Evolutionary conservation across 2,329 filamentous ascomycete genomes (phyloP), one percentile per base, ranked within the genome.

Genomic region (Claviceps sp.): DNA sequence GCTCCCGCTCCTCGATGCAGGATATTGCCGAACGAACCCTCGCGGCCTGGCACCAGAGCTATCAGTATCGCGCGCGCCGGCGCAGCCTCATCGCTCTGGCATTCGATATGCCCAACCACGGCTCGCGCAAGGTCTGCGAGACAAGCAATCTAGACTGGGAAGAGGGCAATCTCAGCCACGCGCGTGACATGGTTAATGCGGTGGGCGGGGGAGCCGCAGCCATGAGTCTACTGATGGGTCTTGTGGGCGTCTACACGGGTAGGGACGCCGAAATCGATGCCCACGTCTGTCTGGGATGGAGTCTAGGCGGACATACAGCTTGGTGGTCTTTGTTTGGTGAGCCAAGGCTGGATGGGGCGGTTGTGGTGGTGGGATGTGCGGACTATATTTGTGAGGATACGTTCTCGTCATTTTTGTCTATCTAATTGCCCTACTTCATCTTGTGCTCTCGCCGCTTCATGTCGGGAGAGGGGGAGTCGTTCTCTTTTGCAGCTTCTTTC

Each of bases 71-170:
- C 18, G 34, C 45, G 4, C 22, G 34, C n/a, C 9, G 42, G 13
- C 62, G 67, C 70, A 86, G 85, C 0, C 68, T 97, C 42, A 82
- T 97, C 48, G 89, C 87, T 2, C 78, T 90, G 13, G 79, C 85
- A 2, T 95, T 95, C 66, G 93, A 97, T 69, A 89, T 95, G 72
- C 79, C 91, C 46, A 97, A 97, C 66, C 93, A 97, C 68, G 93
- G 93, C 26, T 76, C 78, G 2, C 74, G 93, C 51, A 67, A 82
- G 54, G 78, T 91, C 2, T 76, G 84, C 59, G 70, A 77, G 7
- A 59, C 75, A 18, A 81, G 85, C 26, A 97, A 96, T 65, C 74
- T 84, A 59, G 76, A 84, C 4, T 97, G 90, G 91, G 77, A 79
- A 44, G 69, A 79, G 40, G 89, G 89, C 34, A 95, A 96, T 63